Evolutionary conservation across 148 eudicot genomes (phyloP), one percentile per base, ranked within the genome.

Genomic region (Nepenthes mirabilis): DNA sequence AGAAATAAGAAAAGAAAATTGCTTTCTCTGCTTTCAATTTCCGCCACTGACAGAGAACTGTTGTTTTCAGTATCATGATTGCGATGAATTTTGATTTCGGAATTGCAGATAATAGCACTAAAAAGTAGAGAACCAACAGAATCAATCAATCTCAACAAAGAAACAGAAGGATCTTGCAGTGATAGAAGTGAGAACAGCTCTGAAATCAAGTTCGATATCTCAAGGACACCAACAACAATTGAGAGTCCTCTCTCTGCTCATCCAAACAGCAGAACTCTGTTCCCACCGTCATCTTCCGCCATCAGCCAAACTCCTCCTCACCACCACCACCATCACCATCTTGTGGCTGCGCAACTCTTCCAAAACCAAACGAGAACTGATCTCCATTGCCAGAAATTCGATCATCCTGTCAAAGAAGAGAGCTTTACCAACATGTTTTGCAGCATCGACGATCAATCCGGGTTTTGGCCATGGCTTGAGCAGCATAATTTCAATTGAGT

Each of bases 391-490:
- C 78, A 67, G 14, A 71, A 68, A 64, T 51, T 68, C 35, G 76
- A 77, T 51, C 81, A 65, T 11, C 64, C 50, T 12, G 82, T 84
- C 59, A 86, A 88, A 65, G 99, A 93, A 75, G 96, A 89, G 58
- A 68, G 72, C 52, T 82, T 82, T 47, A 72, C 79, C 70, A 86
- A 81, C 64, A 89, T 93, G 96, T 86, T 93, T 45, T 69, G 74
- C 65, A 79, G 77, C 43, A 82, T 86, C 33, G 99, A 89, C 57
- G 99, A 93, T 68, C 99, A 93, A 60, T 52, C 77, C 11, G 89
- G 77, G 1, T 79, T 86, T 67, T 86, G 96, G 95, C 97, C 96
- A 55, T 93, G 96, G 99, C 58, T 86, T 75, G 99, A 88, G 55
- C 96, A 86, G 37, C 95, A 70, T 11, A 75, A 86, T 36, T 93